phyloP scores from a whole-genome alignment of 1,284 basidiomycete species.

The Fomitiporia mediterranea region DNA sequence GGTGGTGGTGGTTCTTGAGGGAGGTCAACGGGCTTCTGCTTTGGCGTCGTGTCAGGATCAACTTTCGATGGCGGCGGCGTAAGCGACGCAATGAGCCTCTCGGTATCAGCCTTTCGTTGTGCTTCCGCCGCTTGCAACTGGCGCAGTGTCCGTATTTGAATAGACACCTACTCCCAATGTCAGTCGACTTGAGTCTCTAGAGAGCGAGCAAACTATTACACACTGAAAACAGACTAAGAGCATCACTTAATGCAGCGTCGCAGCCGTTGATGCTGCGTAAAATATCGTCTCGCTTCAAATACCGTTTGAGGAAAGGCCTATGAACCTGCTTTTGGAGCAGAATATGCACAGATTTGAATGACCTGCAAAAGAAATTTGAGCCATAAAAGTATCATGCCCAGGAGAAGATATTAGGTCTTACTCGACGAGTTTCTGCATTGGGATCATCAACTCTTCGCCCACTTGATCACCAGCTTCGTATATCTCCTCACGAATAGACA shows the following conservation, averaged over 20 bases:
- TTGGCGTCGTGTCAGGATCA: constrained; percentile 23
- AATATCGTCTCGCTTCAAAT: constrained; percentile 72
- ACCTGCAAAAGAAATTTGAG: constrained; percentile 28
- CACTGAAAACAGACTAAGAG: constrained; percentile 53
- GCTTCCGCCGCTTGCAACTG: constrained; percentile 39
- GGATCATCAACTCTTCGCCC: constrained; percentile 33
- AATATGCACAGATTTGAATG: constrained; percentile 42
- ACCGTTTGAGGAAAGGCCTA: constrained; percentile 73
- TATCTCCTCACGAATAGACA: constrained; percentile 44
- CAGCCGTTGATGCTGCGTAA: constrained; percentile 49
- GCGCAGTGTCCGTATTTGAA: constrained; percentile 59
- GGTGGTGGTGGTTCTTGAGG: constrained; percentile 26
- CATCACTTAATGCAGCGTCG: constrained; percentile 49
- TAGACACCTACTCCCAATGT: constrained; percentile 32
- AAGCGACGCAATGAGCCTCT: constrained; percentile 24
- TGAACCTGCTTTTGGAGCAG: constrained; percentile 57
- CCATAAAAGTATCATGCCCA: not conserved
- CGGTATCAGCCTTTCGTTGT: constrained; percentile 22
- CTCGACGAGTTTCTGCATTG: constrained; percentile 45
- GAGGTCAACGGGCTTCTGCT: constrained; percentile 9
- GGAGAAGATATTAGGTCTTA: constrained; percentile 33
- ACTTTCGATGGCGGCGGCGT: constrained; percentile 24
- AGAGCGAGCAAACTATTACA: constrained; percentile 24
- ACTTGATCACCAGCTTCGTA: constrained; percentile 36
- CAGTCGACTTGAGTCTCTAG: constrained; percentile 12